Evolutionary conservation across 306 rosid species (phyloP).

Genomic region (Lablab purpureus): DNA sequence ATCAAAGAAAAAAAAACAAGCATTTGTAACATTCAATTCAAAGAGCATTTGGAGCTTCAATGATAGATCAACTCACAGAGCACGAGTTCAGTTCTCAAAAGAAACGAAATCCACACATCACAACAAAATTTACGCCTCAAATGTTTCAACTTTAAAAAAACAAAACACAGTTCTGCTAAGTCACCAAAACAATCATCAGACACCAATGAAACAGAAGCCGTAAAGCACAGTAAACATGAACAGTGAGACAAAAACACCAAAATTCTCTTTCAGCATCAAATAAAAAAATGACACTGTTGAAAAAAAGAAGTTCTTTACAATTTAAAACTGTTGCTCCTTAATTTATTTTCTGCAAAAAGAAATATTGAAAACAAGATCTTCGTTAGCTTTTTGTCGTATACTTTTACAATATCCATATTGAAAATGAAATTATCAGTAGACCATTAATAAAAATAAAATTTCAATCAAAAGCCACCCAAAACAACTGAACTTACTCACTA

Average conservation of each 20-base stretch:
- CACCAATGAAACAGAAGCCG: neutral
- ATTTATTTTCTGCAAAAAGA: neutral
- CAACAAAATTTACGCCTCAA: neutral
- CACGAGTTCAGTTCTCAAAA: neutral
- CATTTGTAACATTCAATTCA: neutral
- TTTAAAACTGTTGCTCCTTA: neutral
- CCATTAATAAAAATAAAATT: neutral
- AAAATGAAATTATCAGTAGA: neutral
- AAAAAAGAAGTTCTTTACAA: neutral
- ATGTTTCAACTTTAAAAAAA: conserved; percentile 4
- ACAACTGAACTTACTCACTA: neutral
- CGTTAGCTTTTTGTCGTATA: neutral
- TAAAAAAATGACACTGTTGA: neutral
- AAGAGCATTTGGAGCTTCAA: neutral
- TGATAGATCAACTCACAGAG: neutral
- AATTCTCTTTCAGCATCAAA: neutral
- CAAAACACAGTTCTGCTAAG: neutral
- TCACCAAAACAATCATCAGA: neutral
- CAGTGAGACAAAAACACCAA: neutral
- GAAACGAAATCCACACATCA: neutral
- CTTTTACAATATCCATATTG: neutral
- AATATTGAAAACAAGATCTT: neutral
- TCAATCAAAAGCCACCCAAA: neutral
- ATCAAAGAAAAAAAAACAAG: neutral
- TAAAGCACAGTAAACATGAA: neutral